A percentile compares a stretch with the other conserved stretches of the same genome.
Evolutionary conservation across 1,139 yeast genomes (phyloP).

Genomic region (Diutina neorugosa): DNA sequence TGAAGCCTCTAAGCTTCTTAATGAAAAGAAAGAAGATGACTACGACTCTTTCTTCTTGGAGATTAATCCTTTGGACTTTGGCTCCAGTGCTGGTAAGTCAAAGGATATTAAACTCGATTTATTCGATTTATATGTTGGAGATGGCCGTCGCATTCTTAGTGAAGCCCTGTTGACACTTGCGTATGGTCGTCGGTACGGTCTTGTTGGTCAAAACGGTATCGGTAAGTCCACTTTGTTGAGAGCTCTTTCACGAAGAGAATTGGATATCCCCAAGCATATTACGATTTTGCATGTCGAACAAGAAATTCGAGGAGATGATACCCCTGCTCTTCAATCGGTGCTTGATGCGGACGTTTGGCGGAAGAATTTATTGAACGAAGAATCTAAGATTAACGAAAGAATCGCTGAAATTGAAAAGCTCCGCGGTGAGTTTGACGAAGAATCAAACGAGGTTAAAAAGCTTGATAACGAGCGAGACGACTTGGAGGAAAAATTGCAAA

Average conservation of each 20-base stretch:
- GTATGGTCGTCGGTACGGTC: constrained; percentile 90
- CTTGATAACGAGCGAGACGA: constrained; percentile 86
- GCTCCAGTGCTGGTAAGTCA: constrained; percentile 84
- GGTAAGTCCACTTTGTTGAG: constrained; percentile 92
- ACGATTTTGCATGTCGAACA: constrained; percentile 95
- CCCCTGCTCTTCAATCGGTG: constrained; percentile 81
- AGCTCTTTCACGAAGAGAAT: constrained; percentile 88
- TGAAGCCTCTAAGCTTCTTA: constrained; percentile 83
- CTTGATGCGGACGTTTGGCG: constrained; percentile 99
- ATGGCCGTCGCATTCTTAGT: constrained; percentile 83
- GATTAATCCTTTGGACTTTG: constrained; percentile 88
- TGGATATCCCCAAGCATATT: constrained; percentile 87
- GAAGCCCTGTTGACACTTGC: constrained; percentile 82
- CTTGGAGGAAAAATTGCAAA: constrained; percentile 64
- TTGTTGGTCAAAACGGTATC: constrained; percentile 98
- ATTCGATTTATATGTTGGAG: constrained; percentile 90
- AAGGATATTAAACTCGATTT: constrained; percentile 90
- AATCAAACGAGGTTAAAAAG: constrained; percentile 65
- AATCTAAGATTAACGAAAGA: constrained; percentile 60
- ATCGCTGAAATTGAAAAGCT: constrained; percentile 61
- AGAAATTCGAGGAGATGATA: constrained; percentile 90
- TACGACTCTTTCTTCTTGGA: constrained; percentile 91
- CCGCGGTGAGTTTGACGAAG: constrained; percentile 66
- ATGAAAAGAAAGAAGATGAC: constrained; percentile 51
- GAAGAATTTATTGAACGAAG: constrained; percentile 73